Evolutionary conservation across 768 basidiomycete genomes (phyloP).

Genomic region (Boletus edulis): DNA sequence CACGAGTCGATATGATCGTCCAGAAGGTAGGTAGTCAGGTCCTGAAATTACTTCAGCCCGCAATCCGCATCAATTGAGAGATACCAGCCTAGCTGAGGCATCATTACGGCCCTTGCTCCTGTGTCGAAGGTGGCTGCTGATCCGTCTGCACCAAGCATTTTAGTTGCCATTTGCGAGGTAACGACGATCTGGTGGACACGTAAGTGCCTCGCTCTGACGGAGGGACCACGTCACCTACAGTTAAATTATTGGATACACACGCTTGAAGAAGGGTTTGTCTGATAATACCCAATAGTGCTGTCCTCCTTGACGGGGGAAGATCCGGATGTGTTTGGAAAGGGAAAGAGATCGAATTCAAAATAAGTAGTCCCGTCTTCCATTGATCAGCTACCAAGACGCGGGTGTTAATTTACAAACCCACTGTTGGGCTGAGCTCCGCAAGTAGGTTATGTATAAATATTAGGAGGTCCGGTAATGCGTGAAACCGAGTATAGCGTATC

Average conservation of each 20-base stretch:
- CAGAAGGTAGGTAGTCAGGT: conserved; percentile 40
- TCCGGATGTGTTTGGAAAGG: conserved; percentile 54
- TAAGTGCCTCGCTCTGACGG: conserved; percentile 2
- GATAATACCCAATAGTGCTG: conserved; percentile 46
- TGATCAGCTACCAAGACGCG: conserved; percentile 9
- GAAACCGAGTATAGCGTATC: conserved; percentile 33
- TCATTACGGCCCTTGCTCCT: conserved; percentile 59
- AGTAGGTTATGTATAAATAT: conserved; percentile 56
- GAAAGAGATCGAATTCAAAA: conserved; percentile 66
- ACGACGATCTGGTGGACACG: conserved; percentile 43
- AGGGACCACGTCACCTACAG: conserved; percentile 36
- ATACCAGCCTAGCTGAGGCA: conserved; percentile 59
- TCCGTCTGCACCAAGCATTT: conserved; percentile 63
- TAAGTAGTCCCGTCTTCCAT: conserved; percentile 50
- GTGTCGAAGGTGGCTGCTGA: conserved; percentile 64
- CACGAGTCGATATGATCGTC: conserved; percentile 42
- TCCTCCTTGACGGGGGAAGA: conserved; percentile 38
- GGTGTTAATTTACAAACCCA: conserved; percentile 29
- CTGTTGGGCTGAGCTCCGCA: conserved; percentile 47
- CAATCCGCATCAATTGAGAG: conserved; percentile 4
- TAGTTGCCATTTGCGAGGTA: conserved; percentile 71
- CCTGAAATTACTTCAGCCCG: conserved; percentile 22
- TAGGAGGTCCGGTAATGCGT: conserved; percentile 53
- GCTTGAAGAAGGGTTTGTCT: conserved; percentile 51
- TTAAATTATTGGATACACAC: conserved; percentile 46